Evolutionary conservation across 2,329 filamentous ascomycete species (phyloP), one percentile per base, ranked within the genome.

Genomic region (Verticillium zaregamsianum): DNA sequence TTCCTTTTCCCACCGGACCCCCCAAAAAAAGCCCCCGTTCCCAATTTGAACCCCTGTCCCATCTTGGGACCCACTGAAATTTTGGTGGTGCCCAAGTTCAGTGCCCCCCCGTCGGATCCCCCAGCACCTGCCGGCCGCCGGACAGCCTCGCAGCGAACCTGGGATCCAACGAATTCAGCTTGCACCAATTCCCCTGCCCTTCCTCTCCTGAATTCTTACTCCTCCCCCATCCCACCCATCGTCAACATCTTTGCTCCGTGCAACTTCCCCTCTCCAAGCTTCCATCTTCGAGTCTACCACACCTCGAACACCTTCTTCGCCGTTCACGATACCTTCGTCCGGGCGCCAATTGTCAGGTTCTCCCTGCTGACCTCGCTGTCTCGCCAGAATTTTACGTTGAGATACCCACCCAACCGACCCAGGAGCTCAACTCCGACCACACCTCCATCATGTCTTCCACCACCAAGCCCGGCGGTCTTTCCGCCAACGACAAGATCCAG

Each of bases 401-500:
- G 59, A 59, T 64, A 49, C 58, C 60, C 62, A 40, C 32, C 58
- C 57, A 58, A 61, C 55, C 59, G 61, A 62, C 61, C 65, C 8
- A n/a, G 45, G 45, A 49, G 45, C 45, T 49, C 45, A 49, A 49
- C 45, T 49, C 45, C 45, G 45, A 23, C 45, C n/a, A 49, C 45
- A 49, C 20, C 45, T 49, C 45, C 45, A 49, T 49, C 45, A 49
- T 49, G 45, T 49, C 45, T 49, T 77, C 78, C 71, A 82, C 80
- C 73, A 81, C 76, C 71, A 68, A 66, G 57, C 74, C 80, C 70
- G 80, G 80, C 72, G 77, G 76, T 67, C 74, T 84, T 67, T 92
- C 90, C 76, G 93, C 92, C 79, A 97, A 99, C 85, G 95, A 99
- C 85, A 98, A 98, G 84, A 98, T 99, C 82, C 90, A 91, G 79